Evolutionary conservation across 768 basidiomycete species (phyloP).

Genomic region (Melanogaster broomeanus): DNA sequence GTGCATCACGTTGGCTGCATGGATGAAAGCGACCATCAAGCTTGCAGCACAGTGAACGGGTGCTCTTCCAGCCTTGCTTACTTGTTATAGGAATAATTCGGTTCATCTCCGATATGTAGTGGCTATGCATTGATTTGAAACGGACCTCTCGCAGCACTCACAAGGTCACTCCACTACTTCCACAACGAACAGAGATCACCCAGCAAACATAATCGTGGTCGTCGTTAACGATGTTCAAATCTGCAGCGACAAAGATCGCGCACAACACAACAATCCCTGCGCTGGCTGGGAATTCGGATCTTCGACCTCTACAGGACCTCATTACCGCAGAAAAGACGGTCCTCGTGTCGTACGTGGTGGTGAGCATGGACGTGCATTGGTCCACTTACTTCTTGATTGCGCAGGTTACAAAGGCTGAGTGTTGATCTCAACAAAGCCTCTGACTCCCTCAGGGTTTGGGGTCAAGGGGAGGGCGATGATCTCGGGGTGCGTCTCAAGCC

Average conservation of each 20-base stretch:
- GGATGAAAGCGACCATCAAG: background rate
- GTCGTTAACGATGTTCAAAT: constrained; percentile 63
- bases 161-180: constrained; percentile 5
- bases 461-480: constrained; percentile 80
- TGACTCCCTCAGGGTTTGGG: constrained; percentile 75
- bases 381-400: background rate
- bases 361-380: background rate
- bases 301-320: constrained; percentile 81
- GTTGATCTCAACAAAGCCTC: constrained; percentile 67
- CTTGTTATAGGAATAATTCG: background rate
- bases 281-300: constrained; percentile 71
- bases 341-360: constrained; percentile 61
- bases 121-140: constrained; percentile 2
- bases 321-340: constrained; percentile 89
- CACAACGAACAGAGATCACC: background rate
- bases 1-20: background rate
- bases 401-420: constrained; percentile 65
- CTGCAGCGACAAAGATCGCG: constrained; percentile 79
- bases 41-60: too few species aligned
- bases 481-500: constrained; percentile 54
- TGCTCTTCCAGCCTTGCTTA: background rate
- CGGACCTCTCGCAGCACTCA: background rate
- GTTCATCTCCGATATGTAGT: constrained; percentile 1
- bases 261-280: constrained; percentile 85
- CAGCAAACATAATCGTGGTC: constrained; percentile 3